phyloP scores from a whole-genome alignment of 306 rosid genomes.

The Herpetospermum pedunculosum region DNA sequence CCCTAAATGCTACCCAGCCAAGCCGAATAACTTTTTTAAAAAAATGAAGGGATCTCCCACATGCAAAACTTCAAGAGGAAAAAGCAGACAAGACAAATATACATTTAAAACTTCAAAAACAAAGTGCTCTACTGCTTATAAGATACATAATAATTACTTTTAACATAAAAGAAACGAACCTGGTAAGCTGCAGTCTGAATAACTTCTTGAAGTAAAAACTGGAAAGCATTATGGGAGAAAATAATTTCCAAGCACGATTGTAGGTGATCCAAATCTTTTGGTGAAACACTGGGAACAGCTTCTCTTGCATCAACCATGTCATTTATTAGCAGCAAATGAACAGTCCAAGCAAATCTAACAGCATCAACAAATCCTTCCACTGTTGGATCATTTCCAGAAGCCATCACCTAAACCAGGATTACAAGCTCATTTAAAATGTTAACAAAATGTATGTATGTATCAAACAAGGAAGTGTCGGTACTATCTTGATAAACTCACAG shows the following conservation, averaged over 20 bases:
- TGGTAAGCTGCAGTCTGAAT: constrained; percentile 78
- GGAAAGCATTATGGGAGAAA: constrained; percentile 73
- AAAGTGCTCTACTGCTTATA: neutral
- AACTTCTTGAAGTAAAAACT: constrained; percentile 69
- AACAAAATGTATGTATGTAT: neutral
- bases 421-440: constrained; percentile 1
- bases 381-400: constrained; percentile 58
- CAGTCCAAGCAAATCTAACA: constrained; percentile 84
- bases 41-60: neutral
- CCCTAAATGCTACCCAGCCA: too few species aligned
- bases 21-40: too few species aligned
- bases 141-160: neutral
- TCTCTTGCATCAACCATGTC: constrained; percentile 50
- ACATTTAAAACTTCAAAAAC: neutral
- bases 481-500: constrained; percentile 36
- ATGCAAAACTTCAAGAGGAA: neutral
- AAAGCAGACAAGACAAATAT: neutral
- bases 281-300: constrained; percentile 44
- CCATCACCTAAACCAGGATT: constrained; percentile 44
- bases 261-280: constrained; percentile 48
- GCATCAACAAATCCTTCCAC: constrained; percentile 65
- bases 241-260: constrained; percentile 64
- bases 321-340: constrained; percentile 70
- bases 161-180: constrained; percentile 31
- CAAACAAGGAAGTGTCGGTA: constrained; percentile 8